A percentile compares a stretch with the other conserved stretches of the same genome.
phyloP scores from a whole-genome alignment of 202 grass and related monocot genomes.

The Miscanthus sacchariflorus region DNA sequence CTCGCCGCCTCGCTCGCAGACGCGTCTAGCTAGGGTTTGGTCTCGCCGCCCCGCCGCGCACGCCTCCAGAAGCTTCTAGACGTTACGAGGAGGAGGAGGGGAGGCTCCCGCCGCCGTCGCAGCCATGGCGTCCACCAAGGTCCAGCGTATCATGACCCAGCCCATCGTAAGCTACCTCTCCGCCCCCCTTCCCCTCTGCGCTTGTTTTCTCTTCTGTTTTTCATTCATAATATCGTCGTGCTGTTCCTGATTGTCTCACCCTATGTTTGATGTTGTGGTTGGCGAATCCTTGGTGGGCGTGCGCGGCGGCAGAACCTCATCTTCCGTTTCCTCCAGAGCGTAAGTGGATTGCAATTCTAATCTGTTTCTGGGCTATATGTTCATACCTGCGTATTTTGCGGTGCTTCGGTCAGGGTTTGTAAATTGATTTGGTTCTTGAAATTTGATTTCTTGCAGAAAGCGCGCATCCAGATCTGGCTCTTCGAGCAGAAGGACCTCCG shows the following conservation, averaged over 20 bases:
- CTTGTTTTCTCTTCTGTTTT: not conserved
- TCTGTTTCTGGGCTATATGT: not conserved
- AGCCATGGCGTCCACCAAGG: slow-evolving; percentile 98
- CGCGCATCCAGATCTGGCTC: slow-evolving; percentile 96
- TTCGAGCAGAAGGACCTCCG: slow-evolving; percentile 97
- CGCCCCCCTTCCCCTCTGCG: not conserved
- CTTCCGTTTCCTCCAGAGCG: slow-evolving; percentile 96
- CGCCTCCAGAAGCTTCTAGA: slow-evolving; percentile 40
- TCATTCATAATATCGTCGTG: not conserved
- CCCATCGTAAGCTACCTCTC: slow-evolving; percentile 67
- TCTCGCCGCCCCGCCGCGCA: slow-evolving; percentile 18
- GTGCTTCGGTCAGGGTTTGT: not conserved
- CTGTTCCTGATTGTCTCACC: slow-evolving; percentile 16
- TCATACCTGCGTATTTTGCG: not conserved
- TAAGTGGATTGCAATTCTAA: slow-evolving; percentile 44
- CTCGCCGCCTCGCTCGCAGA: no score
- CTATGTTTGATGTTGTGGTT: not conserved
- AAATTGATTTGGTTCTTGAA: slow-evolving; percentile 19
- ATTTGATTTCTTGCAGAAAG: slow-evolving; percentile 72
- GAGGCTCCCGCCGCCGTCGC: slow-evolving; percentile 16
- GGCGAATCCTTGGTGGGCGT: slow-evolving; percentile 18
- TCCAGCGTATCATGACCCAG: slow-evolving; percentile 98
- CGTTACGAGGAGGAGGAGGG: slow-evolving; percentile 1
- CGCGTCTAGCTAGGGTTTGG: slow-evolving; percentile 51
- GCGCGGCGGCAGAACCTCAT: slow-evolving; percentile 71